phyloP scores from a whole-genome alignment of 2,329 filamentous ascomycete genomes.

The Blastomyces emzantsi region DNA sequence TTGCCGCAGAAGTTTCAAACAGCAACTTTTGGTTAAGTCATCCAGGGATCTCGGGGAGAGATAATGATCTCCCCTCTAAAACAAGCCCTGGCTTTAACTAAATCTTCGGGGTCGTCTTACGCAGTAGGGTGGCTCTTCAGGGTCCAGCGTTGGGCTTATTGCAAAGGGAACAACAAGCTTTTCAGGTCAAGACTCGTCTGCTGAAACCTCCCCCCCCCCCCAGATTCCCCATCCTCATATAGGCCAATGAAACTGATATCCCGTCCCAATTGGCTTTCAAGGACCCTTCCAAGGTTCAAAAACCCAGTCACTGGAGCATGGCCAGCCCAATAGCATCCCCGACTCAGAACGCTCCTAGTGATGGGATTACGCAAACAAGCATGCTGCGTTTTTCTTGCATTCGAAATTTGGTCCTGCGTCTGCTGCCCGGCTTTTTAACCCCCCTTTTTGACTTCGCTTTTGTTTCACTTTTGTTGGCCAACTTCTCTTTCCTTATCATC shows the following conservation, averaged over 20 bases:
- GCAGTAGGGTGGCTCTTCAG: background rate
- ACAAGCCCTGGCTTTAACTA: background rate
- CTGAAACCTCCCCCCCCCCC: too few species aligned
- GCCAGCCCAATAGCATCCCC: background rate
- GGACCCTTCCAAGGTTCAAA: too few species aligned
- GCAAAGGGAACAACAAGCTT: background rate
- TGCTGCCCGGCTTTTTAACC: background rate
- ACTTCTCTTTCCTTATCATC: background rate
- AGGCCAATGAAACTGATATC: background rate
- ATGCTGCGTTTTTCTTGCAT: background rate
- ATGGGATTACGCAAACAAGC: background rate
- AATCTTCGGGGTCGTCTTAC: background rate
- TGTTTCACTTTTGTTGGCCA: constrained; percentile 1
- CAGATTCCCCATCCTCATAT: background rate
- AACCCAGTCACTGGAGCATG: too few species aligned
- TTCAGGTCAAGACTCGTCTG: background rate
- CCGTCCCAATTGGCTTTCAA: background rate
- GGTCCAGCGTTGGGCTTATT: background rate
- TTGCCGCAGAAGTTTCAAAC: too few species aligned
- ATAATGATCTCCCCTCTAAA: background rate
- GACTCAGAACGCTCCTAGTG: background rate
- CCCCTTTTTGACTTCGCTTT: background rate
- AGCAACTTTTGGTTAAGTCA: too few species aligned
- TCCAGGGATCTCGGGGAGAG: background rate
- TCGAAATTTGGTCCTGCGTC: background rate